These are phyloP conservation scores for Phytopythium aichiense DNA, from an alignment of 352 stramenopile genomes.

Conservation along the genomic window DNA sequence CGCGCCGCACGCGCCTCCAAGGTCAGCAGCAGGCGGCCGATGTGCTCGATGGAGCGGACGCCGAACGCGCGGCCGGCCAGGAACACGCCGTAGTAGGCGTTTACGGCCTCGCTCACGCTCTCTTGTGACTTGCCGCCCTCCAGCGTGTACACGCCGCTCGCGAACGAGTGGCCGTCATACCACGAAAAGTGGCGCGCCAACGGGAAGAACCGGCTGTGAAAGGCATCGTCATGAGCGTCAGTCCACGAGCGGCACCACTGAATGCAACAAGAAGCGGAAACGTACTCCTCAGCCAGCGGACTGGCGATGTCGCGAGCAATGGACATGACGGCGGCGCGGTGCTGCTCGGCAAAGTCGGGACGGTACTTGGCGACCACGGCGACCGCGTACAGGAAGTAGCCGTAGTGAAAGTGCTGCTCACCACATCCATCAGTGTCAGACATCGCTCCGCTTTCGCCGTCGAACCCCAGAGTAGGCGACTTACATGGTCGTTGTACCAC, in stretches of 20 bases:
- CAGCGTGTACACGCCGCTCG: conserved; percentile 93
- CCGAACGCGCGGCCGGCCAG: conserved; percentile 82
- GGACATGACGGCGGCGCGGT: conserved; percentile 72
- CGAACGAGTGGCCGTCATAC: conserved; percentile 97
- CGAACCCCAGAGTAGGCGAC: conserved; percentile 10
- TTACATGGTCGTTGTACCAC: conserved; percentile 88
- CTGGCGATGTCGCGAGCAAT: conserved; percentile 81
- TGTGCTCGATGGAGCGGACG: conserved; percentile 77
- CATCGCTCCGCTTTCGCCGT: neutral
- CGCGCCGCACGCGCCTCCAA: conserved; percentile 92
- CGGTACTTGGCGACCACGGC: conserved; percentile 80
- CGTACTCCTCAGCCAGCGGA: conserved; percentile 55
- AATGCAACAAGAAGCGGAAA: neutral
- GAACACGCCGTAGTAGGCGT: conserved; percentile 97
- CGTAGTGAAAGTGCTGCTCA: conserved; percentile 95
- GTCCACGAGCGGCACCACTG: neutral
- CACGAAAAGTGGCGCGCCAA: conserved; percentile 95
- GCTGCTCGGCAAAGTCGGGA: conserved; percentile 56
- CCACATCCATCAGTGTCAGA: conserved; percentile 4
- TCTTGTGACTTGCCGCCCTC: conserved; percentile 96
- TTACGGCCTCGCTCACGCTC: conserved; percentile 95
- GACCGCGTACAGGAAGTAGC: conserved; percentile 89
- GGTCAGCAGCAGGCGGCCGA: conserved; percentile 88
- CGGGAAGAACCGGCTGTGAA: conserved; percentile 76
- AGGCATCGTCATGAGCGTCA: conserved; percentile 6